phyloP scores from a whole-genome alignment of 2,329 filamentous ascomycete species.

The Hypoxylon sp. region DNA sequence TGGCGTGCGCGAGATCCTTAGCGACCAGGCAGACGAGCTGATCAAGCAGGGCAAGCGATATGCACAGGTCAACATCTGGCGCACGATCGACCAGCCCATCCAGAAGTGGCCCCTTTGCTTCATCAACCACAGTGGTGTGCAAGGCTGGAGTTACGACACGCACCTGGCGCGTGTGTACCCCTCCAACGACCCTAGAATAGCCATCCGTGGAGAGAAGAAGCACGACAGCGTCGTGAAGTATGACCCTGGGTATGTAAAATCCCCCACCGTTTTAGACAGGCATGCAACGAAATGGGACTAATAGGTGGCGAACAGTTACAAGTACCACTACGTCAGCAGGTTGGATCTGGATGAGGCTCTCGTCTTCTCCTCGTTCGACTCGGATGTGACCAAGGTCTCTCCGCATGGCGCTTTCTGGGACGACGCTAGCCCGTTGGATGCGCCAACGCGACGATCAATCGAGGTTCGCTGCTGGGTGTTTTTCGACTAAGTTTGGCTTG shows the following conservation, averaged over 20 bases:
- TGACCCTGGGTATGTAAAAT: conserved; percentile 38
- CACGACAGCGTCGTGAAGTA: conserved; percentile 44
- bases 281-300: conserved; percentile 6
- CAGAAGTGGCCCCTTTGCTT: conserved; percentile 44
- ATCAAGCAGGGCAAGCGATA: conserved; percentile 40
- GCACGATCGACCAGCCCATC: conserved; percentile 41
- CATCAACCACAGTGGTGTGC: conserved; percentile 39
- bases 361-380: conserved; percentile 45
- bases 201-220: conserved; percentile 41
- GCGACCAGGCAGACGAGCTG: conserved; percentile 39
- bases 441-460: conserved; percentile 42
- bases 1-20: conserved; percentile 40
- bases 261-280: not conserved
- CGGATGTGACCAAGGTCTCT: conserved; percentile 40
- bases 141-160: conserved; percentile 40
- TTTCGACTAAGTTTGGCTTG: conserved; percentile 33
- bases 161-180: conserved; percentile 41
- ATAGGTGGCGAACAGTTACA: conserved; percentile 34
- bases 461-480: conserved; percentile 45
- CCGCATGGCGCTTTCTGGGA: conserved; percentile 47
- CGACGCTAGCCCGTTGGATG: conserved; percentile 38
- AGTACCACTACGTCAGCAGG: conserved; percentile 43
- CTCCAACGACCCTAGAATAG: conserved; percentile 41
- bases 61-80: conserved; percentile 44
- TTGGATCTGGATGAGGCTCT: conserved; percentile 42